Base-by-base conservation (phyloP, 2,329 filamentous ascomycete genomes). In the Xenoacremonium recifei region DNA sequence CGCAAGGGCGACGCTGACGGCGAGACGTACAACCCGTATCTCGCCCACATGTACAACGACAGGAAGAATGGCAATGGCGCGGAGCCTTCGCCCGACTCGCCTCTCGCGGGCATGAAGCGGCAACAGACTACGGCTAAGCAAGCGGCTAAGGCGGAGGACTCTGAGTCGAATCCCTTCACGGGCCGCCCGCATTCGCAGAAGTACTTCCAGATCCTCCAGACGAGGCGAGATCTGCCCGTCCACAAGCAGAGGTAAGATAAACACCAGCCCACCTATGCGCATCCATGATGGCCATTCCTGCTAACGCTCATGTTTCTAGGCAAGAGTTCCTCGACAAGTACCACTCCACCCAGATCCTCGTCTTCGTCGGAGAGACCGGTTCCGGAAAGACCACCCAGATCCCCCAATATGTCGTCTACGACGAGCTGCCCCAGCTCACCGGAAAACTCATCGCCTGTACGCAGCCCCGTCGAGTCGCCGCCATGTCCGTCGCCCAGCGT, bases 371-470 rank as follows among this genome's bases (percentile, higher is more conserved):
- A 73, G 93, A 99, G 76, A 99, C 93, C 7, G 93, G 95, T 81
- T 99, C 93, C 53, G 93, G 93, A 72, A 99, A 99, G 75, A 99
- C 93, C 4, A 99, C 93, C 0, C 93, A 99, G 74, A 97, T 99
- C 48, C 93, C 93, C 2, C 93, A 99, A 67, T 99, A 96, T 66
- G 92, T 99, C 53, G 82, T 99, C 30, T 97, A 87, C 75, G 93
- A 99, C 70, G 93, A 99, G 68, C 79, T 96, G 21, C 92, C 93
- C 19, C 89, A 97, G 59, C 73, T 82, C 49, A 83, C 84, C 55
- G 79, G 82, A 63, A 96, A 96, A 73, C 84, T 96, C 68, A 85
- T 99, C 45, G 93, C 92, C 44, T 99, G 93, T 76, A 99, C 93
- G 5, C 93, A 99, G 69, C 93, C 93, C 49, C 87, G 95, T 66